phyloP scores from a whole-genome alignment of 2,329 filamentous ascomycete genomes.

The Colletotrichum viniferum region DNA sequence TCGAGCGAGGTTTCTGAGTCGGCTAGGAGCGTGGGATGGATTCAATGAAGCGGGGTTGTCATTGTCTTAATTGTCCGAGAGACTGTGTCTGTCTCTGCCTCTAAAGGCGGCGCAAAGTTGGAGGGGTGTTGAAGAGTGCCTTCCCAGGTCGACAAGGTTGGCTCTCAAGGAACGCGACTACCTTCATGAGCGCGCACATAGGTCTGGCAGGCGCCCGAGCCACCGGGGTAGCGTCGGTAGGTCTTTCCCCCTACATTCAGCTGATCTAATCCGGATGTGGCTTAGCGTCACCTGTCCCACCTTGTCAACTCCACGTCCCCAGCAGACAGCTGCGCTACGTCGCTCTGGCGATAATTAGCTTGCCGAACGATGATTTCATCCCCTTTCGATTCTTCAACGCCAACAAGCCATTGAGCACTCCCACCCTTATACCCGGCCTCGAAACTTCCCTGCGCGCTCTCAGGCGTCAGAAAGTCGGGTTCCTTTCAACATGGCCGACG shows the following conservation, averaged over 20 bases:
- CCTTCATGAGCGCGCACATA: not conserved
- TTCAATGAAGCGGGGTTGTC: not conserved
- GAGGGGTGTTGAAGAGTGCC: not conserved
- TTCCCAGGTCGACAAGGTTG: not conserved
- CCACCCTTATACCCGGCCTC: not conserved
- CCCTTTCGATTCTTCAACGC: not conserved
- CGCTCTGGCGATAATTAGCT: slow-evolving; percentile 3
- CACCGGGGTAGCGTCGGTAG: not conserved
- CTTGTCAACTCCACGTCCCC: slow-evolving; percentile 5
- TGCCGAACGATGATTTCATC: not conserved
- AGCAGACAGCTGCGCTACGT: not conserved
- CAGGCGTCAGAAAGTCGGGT: not conserved
- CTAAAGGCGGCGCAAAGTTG: not conserved
- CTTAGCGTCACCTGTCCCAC: not conserved
- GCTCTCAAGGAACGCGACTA: not conserved
- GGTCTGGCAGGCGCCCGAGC: not conserved
- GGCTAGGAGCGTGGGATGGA: not conserved
- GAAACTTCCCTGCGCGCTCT: not conserved
- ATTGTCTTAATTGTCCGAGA: not conserved
- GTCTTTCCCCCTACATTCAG: not conserved
- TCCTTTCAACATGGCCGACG: slow-evolving; percentile 69
- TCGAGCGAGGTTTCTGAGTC: not conserved
- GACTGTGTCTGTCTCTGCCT: not conserved
- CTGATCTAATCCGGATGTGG: not conserved
- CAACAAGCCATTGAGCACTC: slow-evolving; percentile 7